phyloP scores from a whole-genome alignment of 768 basidiomycete genomes.

The Dendrothele bispora region DNA sequence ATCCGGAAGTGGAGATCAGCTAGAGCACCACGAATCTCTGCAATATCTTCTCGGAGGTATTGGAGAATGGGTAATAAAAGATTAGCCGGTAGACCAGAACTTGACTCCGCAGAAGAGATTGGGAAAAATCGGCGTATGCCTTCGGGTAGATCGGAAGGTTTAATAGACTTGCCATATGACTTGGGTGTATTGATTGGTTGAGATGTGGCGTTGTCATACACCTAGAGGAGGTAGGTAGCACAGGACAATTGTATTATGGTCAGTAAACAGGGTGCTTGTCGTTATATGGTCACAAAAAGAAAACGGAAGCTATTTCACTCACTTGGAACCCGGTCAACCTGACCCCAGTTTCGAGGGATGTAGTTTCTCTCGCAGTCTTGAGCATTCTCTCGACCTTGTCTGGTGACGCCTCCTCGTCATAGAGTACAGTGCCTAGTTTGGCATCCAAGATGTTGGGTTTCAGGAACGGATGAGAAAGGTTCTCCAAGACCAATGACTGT shows the following conservation, averaged over 20 bases:
- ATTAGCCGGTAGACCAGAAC: conserved; percentile 54
- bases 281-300: not conserved
- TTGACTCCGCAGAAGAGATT: conserved; percentile 22
- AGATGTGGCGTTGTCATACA: conserved; percentile 62
- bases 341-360: conserved; percentile 74
- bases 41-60: conserved; percentile 51
- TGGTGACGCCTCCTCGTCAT: conserved; percentile 61
- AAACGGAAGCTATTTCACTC: conserved; percentile 17
- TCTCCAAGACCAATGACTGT: conserved; percentile 86
- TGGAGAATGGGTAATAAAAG: conserved; percentile 59
- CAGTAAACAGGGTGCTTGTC: not conserved
- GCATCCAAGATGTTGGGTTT: conserved; percentile 89
- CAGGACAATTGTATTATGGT: not conserved
- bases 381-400: conserved; percentile 84
- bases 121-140: conserved; percentile 84
- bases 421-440: conserved; percentile 91
- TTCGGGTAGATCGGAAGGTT: conserved; percentile 64
- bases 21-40: conserved; percentile 50
- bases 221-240: conserved; percentile 39
- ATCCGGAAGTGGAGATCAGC: conserved; percentile 68
- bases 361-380: conserved; percentile 65
- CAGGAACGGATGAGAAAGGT: conserved; percentile 68
- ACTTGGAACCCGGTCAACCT: conserved; percentile 92
- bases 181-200: conserved; percentile 67
- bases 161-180: conserved; percentile 77